Percentiles rank a stretch among this genome's conserved stretches.
These are phyloP conservation scores for Yarrowia phangngaensis DNA, from an alignment of 805 yeast species.

Conservation along the genomic window DNA sequence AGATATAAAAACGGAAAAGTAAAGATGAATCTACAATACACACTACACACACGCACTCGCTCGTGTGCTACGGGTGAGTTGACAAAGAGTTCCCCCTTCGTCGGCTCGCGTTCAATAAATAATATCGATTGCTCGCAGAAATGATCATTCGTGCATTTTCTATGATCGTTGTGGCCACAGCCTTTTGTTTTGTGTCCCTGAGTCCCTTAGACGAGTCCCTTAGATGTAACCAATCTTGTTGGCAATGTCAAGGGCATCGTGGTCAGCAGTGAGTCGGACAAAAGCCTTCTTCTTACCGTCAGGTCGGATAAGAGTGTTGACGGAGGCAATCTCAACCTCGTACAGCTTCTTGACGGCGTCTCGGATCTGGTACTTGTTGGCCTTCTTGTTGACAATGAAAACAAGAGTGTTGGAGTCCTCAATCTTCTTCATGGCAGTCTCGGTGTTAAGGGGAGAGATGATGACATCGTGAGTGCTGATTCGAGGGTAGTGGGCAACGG, in stretches of 20 bases:
- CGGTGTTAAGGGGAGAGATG: constrained; percentile 93
- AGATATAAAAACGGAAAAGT: no score
- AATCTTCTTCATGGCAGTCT: constrained; percentile 98
- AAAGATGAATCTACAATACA: no score
- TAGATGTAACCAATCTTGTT: constrained; percentile 99
- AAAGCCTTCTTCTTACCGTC: constrained; percentile 99
- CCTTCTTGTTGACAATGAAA: constrained; percentile 93
- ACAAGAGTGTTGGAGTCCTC: constrained; percentile 99
- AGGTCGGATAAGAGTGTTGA: constrained; percentile 97
- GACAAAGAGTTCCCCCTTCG: constrained; percentile 6
- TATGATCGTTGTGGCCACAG: background rate
- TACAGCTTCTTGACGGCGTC: constrained; percentile 96
- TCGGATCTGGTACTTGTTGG: constrained; percentile 99
- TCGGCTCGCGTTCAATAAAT: constrained; percentile 26
- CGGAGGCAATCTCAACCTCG: constrained; percentile 89
- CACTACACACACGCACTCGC: no score
- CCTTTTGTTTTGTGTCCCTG: background rate
- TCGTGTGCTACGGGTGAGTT: constrained; percentile 14
- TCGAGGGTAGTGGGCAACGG: constrained; percentile 97
- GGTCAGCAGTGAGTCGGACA: constrained; percentile 97
- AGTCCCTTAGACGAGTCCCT: constrained; percentile 33
- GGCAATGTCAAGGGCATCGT: constrained; percentile 99
- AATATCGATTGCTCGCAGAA: constrained; percentile 24
- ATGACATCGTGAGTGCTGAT: constrained; percentile 92
- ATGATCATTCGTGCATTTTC: constrained; percentile 22